Base-by-base conservation (phyloP, 371 early-diverging fungal species). In the Entomophthora muscae region DNA sequence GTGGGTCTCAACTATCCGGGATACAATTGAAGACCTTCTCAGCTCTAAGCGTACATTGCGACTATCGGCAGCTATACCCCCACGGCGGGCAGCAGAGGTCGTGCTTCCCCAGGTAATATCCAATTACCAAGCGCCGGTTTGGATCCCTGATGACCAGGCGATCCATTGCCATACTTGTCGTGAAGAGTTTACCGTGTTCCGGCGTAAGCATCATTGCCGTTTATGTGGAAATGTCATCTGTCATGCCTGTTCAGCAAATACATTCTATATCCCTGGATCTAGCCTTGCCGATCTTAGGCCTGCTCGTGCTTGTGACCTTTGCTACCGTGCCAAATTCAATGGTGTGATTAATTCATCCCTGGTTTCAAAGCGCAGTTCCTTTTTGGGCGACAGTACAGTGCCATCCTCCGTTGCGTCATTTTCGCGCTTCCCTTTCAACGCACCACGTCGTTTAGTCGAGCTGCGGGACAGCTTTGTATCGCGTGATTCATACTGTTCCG, bases 221-320 rank as follows among this genome's bases (percentile, higher is more conserved):
- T 74, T 78, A 1, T 86, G 88, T 65, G 88, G 88, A 26, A 80
- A 78, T 56, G 75, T 87, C 24, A 83, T 84, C 23, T 87, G 88
- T 67, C 76, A 78, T 57, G 69, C 75, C 5, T 87, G 88, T 65
- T 85, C 85, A 10, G 69, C 78, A 61, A 72, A 68, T 1, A 73
- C 61, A 2, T 69, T 69, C 61, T 57, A 59, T 7, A 69, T 69
- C 29, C 65, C 67, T 21, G 70, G 70, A 1, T 28, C 55, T 23
- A 55, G 51, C 32, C 57, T 63, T n/a, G 51, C 55, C n/a, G 67
- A 69, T 13, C 64, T 62, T 57, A 42, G 65, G 30, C 52, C 63
- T 13, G 70, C 61, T n/a, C 56, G 70, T 22, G 67, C 67, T 21
- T 69, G 70, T 52, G 70, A 69, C 42, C 61, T 61, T 17, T 69